These are phyloP conservation scores for Cruciata laevipes DNA, from an alignment of 257 asterid genomes.

Conservation along the genomic window DNA sequence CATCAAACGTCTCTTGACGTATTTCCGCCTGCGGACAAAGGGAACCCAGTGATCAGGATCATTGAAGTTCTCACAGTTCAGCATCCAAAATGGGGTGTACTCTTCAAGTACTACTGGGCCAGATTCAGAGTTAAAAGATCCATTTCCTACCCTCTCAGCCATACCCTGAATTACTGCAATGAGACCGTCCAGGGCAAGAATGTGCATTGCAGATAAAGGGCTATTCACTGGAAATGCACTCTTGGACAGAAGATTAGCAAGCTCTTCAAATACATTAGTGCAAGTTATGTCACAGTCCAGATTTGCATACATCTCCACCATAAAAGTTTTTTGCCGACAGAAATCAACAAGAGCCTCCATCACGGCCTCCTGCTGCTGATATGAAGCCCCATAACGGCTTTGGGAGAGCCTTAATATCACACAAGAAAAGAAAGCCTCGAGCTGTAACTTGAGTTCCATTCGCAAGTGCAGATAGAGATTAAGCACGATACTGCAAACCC, in stretches of 20 bases:
- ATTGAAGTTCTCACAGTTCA: conserved; percentile 71
- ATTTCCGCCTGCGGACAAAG: conserved; percentile 73
- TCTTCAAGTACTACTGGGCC: conserved; percentile 57
- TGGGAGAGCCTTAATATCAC: conserved; percentile 89
- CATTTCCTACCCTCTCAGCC: conserved; percentile 97
- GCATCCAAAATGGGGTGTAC: conserved; percentile 94
- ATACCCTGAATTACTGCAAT: conserved; percentile 97
- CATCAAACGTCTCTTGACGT: conserved; percentile 87
- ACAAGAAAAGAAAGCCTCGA: conserved; percentile 93
- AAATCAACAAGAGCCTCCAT: conserved; percentile 98
- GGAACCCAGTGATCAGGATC: conserved; percentile 94
- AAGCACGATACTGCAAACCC: conserved; percentile 89
- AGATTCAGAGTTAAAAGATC: conserved; percentile 55
- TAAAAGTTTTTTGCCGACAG: conserved; percentile 84
- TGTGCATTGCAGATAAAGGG: conserved; percentile 92
- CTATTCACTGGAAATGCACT: conserved; percentile 96
- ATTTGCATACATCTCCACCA: conserved; percentile 92
- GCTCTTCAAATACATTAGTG: conserved; percentile 88
- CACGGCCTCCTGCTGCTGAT: conserved; percentile 98
- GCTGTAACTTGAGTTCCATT: conserved; percentile 78
- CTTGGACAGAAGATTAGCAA: conserved; percentile 82
- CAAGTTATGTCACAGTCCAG: conserved; percentile 96
- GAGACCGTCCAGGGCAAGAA: conserved; percentile 96
- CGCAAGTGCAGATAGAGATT: conserved; percentile 83
- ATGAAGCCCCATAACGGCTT: conserved; percentile 83